phyloP scores from a whole-genome alignment of 805 yeast genomes.

The Suhomyces tanzawaensis region DNA sequence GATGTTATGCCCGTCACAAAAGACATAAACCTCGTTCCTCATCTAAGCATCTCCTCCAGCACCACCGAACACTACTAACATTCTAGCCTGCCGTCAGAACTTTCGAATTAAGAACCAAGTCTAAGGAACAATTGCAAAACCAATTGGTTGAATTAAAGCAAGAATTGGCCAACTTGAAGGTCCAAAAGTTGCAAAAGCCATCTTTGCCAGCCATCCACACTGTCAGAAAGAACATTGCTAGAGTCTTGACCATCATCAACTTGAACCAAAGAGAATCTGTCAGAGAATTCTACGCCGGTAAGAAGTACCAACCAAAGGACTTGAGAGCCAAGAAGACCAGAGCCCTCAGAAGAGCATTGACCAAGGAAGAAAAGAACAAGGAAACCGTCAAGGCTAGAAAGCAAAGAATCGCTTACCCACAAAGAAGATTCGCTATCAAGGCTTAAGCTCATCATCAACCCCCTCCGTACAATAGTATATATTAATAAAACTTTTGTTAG shows the following conservation, averaged over 20 bases:
- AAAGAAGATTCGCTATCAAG: constrained; percentile 97
- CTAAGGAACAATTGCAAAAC: constrained; percentile 93
- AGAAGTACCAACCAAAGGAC: constrained; percentile 97
- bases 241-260: constrained; percentile 96
- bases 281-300: constrained; percentile 91
- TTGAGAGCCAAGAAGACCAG: constrained; percentile 99
- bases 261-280: constrained; percentile 93
- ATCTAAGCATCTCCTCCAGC: too few species aligned
- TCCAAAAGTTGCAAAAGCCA: constrained; percentile 89
- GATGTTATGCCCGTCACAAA: too few species aligned
- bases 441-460: constrained; percentile 55
- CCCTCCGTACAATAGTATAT: constrained; percentile 6
- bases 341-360: constrained; percentile 96
- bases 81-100: constrained; percentile 86
- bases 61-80: constrained; percentile 20
- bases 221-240: constrained; percentile 98
- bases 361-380: constrained; percentile 79
- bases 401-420: constrained; percentile 95
- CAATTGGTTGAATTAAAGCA: constrained; percentile 95
- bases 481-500: constrained; percentile 7
- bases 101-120: constrained; percentile 94
- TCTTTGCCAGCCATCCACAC: constrained; percentile 95
- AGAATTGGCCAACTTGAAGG: constrained; percentile 94
- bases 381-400: constrained; percentile 88
- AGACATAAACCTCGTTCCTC: too few species aligned